Percentiles rank a stretch among this genome's conserved stretches.
phyloP scores from a whole-genome alignment of 805 yeast genomes.

The Saccharomycopsis vini region DNA sequence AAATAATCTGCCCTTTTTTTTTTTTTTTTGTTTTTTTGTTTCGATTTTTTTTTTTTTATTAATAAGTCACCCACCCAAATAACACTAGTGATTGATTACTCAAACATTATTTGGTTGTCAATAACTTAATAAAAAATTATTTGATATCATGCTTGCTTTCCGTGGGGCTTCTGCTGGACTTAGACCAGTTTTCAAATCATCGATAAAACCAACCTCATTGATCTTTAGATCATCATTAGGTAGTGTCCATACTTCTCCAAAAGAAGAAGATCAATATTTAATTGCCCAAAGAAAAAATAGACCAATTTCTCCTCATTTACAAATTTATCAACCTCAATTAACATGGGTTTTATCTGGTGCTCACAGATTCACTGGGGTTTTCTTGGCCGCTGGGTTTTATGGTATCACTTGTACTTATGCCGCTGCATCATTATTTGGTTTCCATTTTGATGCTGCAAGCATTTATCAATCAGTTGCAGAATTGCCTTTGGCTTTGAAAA shows the following conservation, averaged over 20 bases:
- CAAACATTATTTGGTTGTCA: no score
- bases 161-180: not conserved
- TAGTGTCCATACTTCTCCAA: conserved; percentile 46
- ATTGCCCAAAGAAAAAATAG: conserved; percentile 77
- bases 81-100: no score
- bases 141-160: no score
- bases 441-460: conserved; percentile 42
- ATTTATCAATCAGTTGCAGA: conserved; percentile 49
- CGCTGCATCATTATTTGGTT: conserved; percentile 55
- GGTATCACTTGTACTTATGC: conserved; percentile 71
- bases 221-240: not conserved
- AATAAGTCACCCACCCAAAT: no score
- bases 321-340: conserved; percentile 85
- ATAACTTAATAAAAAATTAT: no score
- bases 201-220: not conserved
- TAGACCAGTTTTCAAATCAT: not conserved
- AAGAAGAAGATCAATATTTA: conserved; percentile 60
- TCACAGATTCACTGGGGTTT: conserved; percentile 86
- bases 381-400: conserved; percentile 71
- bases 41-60: no score
- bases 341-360: conserved; percentile 72
- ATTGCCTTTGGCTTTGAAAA: conserved; percentile 55
- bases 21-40: no score
- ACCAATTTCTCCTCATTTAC: conserved; percentile 85
- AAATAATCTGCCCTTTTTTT: no score